Evolutionary conservation across 441 rosid genomes (phyloP).

Genomic region (Aleurites moluccanus): DNA sequence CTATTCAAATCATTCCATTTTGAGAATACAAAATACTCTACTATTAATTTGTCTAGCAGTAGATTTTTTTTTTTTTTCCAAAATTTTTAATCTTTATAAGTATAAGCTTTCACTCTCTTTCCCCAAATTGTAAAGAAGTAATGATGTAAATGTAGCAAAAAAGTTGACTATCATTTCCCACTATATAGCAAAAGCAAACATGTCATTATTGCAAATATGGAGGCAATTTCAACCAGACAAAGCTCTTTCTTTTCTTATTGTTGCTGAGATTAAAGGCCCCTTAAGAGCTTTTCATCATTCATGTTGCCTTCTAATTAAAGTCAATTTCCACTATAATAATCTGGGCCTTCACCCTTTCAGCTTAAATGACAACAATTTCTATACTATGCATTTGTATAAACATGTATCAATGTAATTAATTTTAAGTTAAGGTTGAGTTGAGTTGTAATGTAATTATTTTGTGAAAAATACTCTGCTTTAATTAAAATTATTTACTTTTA

Average conservation of each 20-base stretch:
- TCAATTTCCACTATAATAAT: constrained; percentile 24
- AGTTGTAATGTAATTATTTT: too few species aligned
- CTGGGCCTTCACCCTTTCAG: not conserved
- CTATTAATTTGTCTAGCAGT: not conserved
- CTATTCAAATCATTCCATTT: not conserved
- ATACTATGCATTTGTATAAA: not conserved
- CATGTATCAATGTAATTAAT: too few species aligned
- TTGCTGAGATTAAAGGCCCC: constrained; percentile 25
- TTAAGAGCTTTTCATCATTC: constrained; percentile 28
- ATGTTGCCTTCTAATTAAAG: constrained; percentile 38
- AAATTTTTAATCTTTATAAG: too few species aligned
- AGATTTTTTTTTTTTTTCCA: too few species aligned
- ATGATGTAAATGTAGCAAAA: constrained; percentile 34
- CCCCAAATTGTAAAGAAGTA: constrained; percentile 16
- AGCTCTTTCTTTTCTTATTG: constrained; percentile 3
- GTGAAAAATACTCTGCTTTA: too few species aligned
- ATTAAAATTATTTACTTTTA: too few species aligned
- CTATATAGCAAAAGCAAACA: constrained; percentile 36
- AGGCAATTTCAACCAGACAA: constrained; percentile 34
- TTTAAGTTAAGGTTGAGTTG: too few species aligned
- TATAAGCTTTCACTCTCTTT: not conserved
- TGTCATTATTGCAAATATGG: constrained; percentile 36
- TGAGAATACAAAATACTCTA: not conserved
- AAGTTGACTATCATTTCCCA: constrained; percentile 42
- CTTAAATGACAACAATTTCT: not conserved